A percentile compares a stretch with the other conserved stretches of the same genome.
Conservation (phyloP, 2,329 filamentous ascomycete species). For the Aspergillus unguis region DNA sequence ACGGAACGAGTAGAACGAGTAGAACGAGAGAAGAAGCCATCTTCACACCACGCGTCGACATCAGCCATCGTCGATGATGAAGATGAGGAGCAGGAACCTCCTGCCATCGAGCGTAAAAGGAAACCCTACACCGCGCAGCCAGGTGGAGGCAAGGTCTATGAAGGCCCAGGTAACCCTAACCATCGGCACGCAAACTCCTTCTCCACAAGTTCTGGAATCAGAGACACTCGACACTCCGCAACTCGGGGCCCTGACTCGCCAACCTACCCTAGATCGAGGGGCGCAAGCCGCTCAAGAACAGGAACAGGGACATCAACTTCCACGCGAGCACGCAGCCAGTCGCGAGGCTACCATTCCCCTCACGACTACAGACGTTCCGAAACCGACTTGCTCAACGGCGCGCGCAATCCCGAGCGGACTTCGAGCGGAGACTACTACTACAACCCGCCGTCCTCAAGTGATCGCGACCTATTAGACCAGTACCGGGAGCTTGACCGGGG, state of each 20-base stretch:
- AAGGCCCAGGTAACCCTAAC: constrained; percentile 29
- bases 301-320: constrained; percentile 8
- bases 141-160: constrained; percentile 57
- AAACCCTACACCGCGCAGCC: constrained; percentile 62
- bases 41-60: constrained; percentile 28
- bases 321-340: constrained; percentile 31
- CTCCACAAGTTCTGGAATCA: constrained; percentile 48
- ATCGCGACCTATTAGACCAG: constrained; percentile 24
- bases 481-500: constrained; percentile 29
- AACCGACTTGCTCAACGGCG: constrained; percentile 28
- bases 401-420: constrained; percentile 19
- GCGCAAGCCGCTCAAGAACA: constrained; percentile 10
- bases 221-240: constrained; percentile 53
- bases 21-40: constrained; percentile 32
- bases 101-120: constrained; percentile 61
- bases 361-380: constrained; percentile 37
- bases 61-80: constrained; percentile 41
- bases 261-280: constrained; percentile 22
- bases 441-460: constrained; percentile 21
- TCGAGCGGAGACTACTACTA: constrained; percentile 26
- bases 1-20: constrained; percentile 24
- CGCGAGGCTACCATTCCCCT: constrained; percentile 23
- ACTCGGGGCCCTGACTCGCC: constrained; percentile 53
- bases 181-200: constrained; percentile 26
- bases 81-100: constrained; percentile 44